Percentiles rank a stretch among this genome's conserved stretches.
Evolutionary conservation across 352 stramenopile genomes (phyloP).

Genomic region (Phytophthora aleatoria): DNA sequence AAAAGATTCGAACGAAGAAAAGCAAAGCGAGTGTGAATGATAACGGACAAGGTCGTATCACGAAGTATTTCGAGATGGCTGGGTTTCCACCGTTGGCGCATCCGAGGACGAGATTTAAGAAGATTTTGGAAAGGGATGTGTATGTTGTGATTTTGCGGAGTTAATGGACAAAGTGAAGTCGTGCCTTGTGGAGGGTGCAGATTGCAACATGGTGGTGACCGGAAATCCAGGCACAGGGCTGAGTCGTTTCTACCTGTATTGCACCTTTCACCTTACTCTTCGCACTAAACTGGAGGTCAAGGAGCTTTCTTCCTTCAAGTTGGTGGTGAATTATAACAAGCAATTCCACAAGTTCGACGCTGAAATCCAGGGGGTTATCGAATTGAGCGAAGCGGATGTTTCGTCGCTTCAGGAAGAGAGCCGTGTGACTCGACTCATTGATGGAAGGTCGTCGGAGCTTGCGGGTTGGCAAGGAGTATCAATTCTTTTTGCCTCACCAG

Average conservation of each 20-base stretch:
- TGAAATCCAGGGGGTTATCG: neutral
- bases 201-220: constrained; percentile 1
- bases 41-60: neutral
- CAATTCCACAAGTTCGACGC: neutral
- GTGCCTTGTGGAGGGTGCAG: neutral
- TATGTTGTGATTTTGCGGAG: constrained; percentile 14
- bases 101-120: constrained; percentile 3
- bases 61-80: constrained; percentile 18
- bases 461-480: neutral
- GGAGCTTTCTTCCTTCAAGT: no score
- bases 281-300: no score
- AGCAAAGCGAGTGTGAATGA: constrained; percentile 6
- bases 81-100: constrained; percentile 11
- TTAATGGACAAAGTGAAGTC: constrained; percentile 9
- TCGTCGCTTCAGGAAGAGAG: no score
- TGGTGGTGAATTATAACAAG: no score
- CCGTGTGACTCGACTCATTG: no score
- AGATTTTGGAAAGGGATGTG: constrained; percentile 11
- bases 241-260: constrained; percentile 1
- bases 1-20: constrained; percentile 14
- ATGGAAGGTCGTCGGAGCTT: neutral
- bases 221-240: neutral
- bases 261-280: neutral
- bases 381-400: no score
- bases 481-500: neutral